A percentile compares a stretch with the other conserved stretches of the same genome.
Evolutionary conservation across 192 early-diverging fungal species (phyloP).

Genomic region (Coemansia nantahalensis): DNA sequence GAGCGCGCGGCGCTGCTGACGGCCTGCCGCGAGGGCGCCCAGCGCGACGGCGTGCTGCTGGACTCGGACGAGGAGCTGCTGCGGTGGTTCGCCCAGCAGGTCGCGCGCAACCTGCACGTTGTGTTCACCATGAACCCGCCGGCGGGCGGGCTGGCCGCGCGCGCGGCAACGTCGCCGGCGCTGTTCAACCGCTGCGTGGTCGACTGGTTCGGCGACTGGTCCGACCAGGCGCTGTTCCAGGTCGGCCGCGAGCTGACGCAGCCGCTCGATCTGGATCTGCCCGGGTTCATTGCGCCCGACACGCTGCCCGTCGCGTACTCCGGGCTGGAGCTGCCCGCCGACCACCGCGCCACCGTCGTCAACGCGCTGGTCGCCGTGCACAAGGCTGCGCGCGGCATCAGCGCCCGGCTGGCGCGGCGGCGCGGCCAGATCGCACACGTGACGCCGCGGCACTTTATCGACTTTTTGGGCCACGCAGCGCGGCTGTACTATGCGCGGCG

Average conservation of each 20-base stretch:
- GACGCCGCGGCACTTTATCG: constrained; percentile 97
- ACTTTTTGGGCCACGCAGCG: constrained; percentile 94
- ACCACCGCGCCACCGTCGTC: constrained; percentile 81
- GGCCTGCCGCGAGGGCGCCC: constrained; percentile 89
- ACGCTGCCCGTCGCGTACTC: constrained; percentile 76
- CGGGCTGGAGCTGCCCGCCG: constrained; percentile 64
- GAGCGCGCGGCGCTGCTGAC: constrained; percentile 94
- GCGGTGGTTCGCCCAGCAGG: constrained; percentile 97
- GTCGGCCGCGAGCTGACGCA: constrained; percentile 96
- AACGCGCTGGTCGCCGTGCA: constrained; percentile 94
- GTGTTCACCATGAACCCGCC: constrained; percentile 99
- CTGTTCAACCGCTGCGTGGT: constrained; percentile 99
- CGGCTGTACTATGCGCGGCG: constrained; percentile 89
- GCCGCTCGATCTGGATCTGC: constrained; percentile 81
- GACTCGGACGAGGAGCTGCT: constrained; percentile 95
- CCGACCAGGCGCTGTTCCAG: constrained; percentile 96
- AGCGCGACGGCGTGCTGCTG: constrained; percentile 88
- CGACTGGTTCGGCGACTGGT: constrained; percentile 99
- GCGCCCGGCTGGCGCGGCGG: constrained; percentile 76
- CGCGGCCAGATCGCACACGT: constrained; percentile 82
- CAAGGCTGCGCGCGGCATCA: constrained; percentile 84
- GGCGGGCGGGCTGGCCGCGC: constrained; percentile 74
- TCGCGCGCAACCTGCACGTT: constrained; percentile 95
- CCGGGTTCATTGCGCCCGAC: constrained; percentile 62
- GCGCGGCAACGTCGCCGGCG: constrained; percentile 96